Evolutionary conservation across 1,284 basidiomycete genomes (phyloP), one percentile per base, ranked within the genome.

Genomic region (Bjerkandera adusta): DNA sequence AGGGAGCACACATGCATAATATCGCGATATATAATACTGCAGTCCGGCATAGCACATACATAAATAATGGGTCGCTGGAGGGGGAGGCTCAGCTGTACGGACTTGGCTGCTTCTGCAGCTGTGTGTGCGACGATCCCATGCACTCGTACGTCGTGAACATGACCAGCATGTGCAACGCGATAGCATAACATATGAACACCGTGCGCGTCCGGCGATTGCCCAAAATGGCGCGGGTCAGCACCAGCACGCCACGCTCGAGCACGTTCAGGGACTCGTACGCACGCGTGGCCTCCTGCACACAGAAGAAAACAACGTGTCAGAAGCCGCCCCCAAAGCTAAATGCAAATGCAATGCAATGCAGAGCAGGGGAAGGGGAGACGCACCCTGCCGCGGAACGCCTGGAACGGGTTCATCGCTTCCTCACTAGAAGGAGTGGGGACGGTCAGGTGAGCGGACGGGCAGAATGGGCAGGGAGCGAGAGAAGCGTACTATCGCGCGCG

Each of bases 351-450:
- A 47, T 24, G 13, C 33, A 22, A 22, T 16, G 5, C 11, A 22
- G 13, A 32, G 24, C n/a, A 35, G 18, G 18, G 39, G 15, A 46
- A 35, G 43, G 29, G 16, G n/a, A 26, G 13, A 79, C 91, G 60
- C 60, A 95, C 94, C 62, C 92, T 75, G 3, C 95, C 94, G 50
- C 93, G 83, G 76, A 99, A 98, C 3, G 89, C 91, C 65, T 97
- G 93, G 65, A 98, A 99, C 0, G 96, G 96, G 61, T 99, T 97
- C 82, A 98, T 92, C 38, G 88, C 81, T 65, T 97, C 92, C 63
- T 99, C 95, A 63, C 63, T 65, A n/a, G n/a, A n/a, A n/a, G n/a
- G n/a, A 37, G 15, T n/a, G n/a, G n/a, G n/a, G n/a, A n/a, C n/a
- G n/a, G n/a, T n/a, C n/a, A n/a, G n/a, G n/a, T n/a, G 13, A 3